Percentiles rank a stretch among this genome's conserved stretches.
These are phyloP conservation scores for Theileria equi DNA, from an alignment of 169 alveolate species.

Conservation along the genomic window DNA sequence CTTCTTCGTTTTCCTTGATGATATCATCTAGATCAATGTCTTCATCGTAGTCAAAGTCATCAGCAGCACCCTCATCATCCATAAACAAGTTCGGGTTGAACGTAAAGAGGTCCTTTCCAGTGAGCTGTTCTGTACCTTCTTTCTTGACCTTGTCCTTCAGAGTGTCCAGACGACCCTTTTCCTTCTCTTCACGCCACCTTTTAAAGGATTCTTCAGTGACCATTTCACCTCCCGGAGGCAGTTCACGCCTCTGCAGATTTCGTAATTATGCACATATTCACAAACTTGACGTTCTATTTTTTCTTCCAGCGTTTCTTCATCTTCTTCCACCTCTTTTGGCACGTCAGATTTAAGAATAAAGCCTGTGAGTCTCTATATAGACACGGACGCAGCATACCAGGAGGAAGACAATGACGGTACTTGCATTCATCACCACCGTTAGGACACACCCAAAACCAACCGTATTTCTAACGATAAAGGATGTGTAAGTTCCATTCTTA, in stretches of 20 bases:
- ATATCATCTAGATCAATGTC: constrained; percentile 57
- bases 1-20: constrained; percentile 37
- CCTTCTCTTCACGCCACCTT: constrained; percentile 53
- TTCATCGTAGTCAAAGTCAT: constrained; percentile 61
- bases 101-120: constrained; percentile 65
- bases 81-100: constrained; percentile 65
- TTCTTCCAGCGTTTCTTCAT: constrained; percentile 64
- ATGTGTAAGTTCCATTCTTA: constrained; percentile 8
- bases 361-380: constrained; percentile 17
- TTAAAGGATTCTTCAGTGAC: constrained; percentile 56
- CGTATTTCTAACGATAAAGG: constrained; percentile 78
- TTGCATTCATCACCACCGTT: constrained; percentile 97
- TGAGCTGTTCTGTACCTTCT: constrained; percentile 44
- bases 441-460: constrained; percentile 99
- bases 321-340: constrained; percentile 64
- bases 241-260: constrained; percentile 43
- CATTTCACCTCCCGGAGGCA: constrained; percentile 66
- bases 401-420: constrained; percentile 96
- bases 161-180: constrained; percentile 45
- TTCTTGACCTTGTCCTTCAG: constrained; percentile 51
- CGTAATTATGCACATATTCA: not conserved
- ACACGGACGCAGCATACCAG: constrained; percentile 75
- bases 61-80: constrained; percentile 70
- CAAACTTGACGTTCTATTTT: constrained; percentile 61
- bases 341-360: constrained; percentile 45